Evolutionary conservation across 345 rosid species (phyloP), one percentile per base, ranked within the genome.

Genomic region (Gossypium arboreum): DNA sequence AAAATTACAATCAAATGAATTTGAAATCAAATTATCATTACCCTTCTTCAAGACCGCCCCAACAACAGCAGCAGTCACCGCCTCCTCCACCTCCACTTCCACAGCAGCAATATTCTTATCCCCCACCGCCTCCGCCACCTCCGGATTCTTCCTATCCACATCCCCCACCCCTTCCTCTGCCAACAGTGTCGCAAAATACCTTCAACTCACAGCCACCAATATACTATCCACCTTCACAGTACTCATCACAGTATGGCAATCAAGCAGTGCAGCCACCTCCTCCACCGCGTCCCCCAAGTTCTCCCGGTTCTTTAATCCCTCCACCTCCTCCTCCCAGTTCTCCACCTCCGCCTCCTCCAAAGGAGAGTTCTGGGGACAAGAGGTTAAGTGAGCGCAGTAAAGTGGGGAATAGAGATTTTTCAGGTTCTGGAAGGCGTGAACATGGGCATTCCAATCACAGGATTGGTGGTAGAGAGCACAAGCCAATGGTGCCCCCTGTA

Each of bases 281-380:
- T 29, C 92, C 88, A 15, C 92, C 86, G 2, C 89, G 87, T 12
- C 87, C 92, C 0, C 84, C 92, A 2, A 76, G 91, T 1, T 86
- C 97, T 18, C 83, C 92, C 0, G 80, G 84, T 66, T 80, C 89
- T 20, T 74, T 86, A 3, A 69, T 81, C 29, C 94, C 92, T 4
- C 93, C 95, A 16, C 98, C 98, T 0, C 98, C 97, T 2, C 99
- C 97, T 8, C 92, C 97, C n/a, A 84, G 90, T 79, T 91, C 98
- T 44, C 94, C 97, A 1, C 88, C 91, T 3, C 94, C 91, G 10
- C 94, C 86, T 41, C 95, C 94, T 60, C 90, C 88, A 9, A 88
- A 87, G 82, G 91, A 85, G 10, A 76, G 79, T 79, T 18, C 65
- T 50, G 61, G 54, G 58, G 84, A 79, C 64, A 62, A 70, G 73